Conservation (phyloP, 331 rosid genomes). For the Dryas integrifolia region DNA sequence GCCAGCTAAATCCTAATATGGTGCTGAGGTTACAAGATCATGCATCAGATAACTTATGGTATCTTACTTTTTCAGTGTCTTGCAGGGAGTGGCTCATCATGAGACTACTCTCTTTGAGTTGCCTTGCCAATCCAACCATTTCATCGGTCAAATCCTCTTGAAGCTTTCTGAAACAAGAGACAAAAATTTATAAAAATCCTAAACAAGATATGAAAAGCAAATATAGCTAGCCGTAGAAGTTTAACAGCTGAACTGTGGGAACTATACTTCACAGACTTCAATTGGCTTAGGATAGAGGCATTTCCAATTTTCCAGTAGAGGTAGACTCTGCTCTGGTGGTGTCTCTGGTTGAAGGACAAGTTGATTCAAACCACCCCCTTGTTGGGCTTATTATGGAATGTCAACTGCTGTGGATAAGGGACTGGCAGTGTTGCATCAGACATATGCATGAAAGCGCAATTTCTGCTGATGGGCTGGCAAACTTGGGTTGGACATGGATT, state of each 20-base stretch:
- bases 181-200: not conserved
- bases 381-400: too few species aligned
- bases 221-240: not conserved
- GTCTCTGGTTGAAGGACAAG: not conserved
- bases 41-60: not conserved
- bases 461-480: not conserved
- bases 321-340: not conserved
- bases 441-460: not conserved
- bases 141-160: slow-evolving; percentile 95
- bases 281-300: not conserved
- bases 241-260: not conserved
- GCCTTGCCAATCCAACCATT: slow-evolving; percentile 89
- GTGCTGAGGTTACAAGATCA: not conserved
- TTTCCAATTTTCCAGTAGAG: not conserved
- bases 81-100: slow-evolving; percentile 71
- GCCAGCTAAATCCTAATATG: not conserved
- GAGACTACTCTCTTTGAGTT: slow-evolving; percentile 90
- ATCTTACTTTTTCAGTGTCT: slow-evolving; percentile 72
- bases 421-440: not conserved
- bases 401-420: too few species aligned
- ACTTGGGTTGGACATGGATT: not conserved
- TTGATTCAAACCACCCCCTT: not conserved
- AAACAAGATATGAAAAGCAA: not conserved
- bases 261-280: not conserved
- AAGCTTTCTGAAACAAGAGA: slow-evolving; percentile 52